Evolutionary conservation across 208 protist genomes (phyloP).

Genomic region (Spongospora subterranea): DNA sequence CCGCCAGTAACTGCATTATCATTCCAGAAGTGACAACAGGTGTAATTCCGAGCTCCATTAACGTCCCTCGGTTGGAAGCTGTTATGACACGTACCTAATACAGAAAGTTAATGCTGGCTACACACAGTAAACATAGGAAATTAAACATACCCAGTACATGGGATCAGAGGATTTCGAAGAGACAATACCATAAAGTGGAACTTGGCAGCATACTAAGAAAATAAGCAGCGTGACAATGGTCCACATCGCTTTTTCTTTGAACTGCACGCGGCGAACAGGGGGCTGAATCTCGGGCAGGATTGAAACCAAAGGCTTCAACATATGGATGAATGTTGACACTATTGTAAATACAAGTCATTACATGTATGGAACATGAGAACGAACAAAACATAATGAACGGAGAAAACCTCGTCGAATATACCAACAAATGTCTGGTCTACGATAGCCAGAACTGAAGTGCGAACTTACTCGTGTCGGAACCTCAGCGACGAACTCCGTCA

Average conservation of each 20-base stretch:
- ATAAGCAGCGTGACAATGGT: slow-evolving; percentile 95
- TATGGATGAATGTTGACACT: slow-evolving; percentile 84
- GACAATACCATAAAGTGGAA: slow-evolving; percentile 97
- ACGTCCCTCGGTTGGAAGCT: slow-evolving; percentile 97
- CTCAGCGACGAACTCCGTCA: too few species aligned
- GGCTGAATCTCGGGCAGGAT: slow-evolving; percentile 92
- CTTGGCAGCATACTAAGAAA: slow-evolving; percentile 98
- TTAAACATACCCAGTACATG: slow-evolving; percentile 96
- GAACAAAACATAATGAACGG: too few species aligned
- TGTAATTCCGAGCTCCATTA: slow-evolving; percentile 98
- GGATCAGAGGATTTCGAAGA: slow-evolving; percentile 92
- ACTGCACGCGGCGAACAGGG: slow-evolving; percentile 78
- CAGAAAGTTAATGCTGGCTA: not conserved
- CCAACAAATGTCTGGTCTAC: too few species aligned
- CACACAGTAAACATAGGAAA: not conserved
- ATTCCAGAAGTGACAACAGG: slow-evolving; percentile 96
- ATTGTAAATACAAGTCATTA: too few species aligned
- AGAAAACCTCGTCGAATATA: too few species aligned
- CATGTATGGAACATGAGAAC: too few species aligned
- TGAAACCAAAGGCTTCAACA: slow-evolving; percentile 89
- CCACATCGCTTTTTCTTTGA: slow-evolving; percentile 95
- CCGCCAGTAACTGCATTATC: slow-evolving; percentile 96
- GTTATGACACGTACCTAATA: slow-evolving; percentile 88
- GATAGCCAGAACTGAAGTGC: too few species aligned
- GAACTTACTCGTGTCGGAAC: too few species aligned